phyloP scores from a whole-genome alignment of 169 alveolate species.

The Cryptosporidium sp. region DNA sequence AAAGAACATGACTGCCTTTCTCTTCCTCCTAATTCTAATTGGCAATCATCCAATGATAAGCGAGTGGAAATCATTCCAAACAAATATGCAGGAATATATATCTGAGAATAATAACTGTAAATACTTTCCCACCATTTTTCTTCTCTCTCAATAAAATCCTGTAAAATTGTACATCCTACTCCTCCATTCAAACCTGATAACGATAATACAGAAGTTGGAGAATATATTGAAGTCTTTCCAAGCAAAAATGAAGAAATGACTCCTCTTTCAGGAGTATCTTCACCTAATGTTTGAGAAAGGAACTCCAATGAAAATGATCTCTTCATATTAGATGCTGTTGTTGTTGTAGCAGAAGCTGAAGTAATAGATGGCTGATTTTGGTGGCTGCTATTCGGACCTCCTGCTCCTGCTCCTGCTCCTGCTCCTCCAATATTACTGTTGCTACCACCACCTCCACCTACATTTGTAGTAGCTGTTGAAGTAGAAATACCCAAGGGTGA shows the following conservation, averaged over 20 bases:
- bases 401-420: background rate
- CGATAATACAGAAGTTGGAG: slow-evolving; percentile 27
- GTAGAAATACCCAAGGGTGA: no score
- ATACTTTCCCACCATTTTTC: slow-evolving; percentile 70
- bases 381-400: no score
- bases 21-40: no score
- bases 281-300: slow-evolving; percentile 21
- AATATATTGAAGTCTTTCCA: slow-evolving; percentile 27
- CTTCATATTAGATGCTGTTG: slow-evolving; percentile 12
- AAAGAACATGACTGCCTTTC: no score
- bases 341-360: background rate
- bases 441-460: background rate
- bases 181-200: background rate
- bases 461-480: no score
- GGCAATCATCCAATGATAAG: background rate
- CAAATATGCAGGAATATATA: slow-evolving; percentile 26
- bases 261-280: slow-evolving; percentile 22
- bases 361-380: background rate
- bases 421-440: background rate
- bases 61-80: slow-evolving; percentile 29
- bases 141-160: slow-evolving; percentile 41
- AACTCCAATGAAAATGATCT: slow-evolving; percentile 64
- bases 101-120: slow-evolving; percentile 41
- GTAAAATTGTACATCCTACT: slow-evolving; percentile 4
- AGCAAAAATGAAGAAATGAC: slow-evolving; percentile 29